These are phyloP conservation scores for Chiua sp. DNA, from an alignment of 1,284 basidiomycete species.

Conservation along the genomic window DNA sequence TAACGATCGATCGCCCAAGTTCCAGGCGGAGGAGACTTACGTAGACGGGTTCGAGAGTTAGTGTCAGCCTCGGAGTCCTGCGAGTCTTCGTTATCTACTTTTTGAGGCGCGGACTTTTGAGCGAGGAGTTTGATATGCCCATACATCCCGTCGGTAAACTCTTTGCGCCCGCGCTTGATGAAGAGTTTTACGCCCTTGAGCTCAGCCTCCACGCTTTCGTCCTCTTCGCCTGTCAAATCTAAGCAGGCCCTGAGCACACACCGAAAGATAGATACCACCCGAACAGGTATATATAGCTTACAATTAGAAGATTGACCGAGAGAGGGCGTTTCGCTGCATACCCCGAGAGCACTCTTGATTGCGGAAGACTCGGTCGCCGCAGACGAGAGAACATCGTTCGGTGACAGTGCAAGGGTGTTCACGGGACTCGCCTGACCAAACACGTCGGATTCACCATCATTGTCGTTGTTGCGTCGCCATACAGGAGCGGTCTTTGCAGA, in stretches of 20 bases:
- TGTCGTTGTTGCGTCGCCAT: conserved; percentile 25
- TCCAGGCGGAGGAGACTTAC: conserved; percentile 34
- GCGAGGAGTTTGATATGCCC: conserved; percentile 64
- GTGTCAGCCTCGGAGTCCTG: conserved; percentile 7
- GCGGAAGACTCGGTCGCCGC: conserved; percentile 2
- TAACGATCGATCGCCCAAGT: conserved; percentile 28
- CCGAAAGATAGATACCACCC: too few relatives aligned
- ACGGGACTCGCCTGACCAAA: conserved; percentile 11
- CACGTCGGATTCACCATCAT: conserved; percentile 9
- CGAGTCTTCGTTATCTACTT: not conserved
- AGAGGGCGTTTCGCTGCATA: not conserved
- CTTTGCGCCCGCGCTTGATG: conserved; percentile 60
- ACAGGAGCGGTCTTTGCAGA: conserved; percentile 25
- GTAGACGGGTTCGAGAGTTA: conserved; percentile 34
- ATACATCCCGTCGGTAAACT: conserved; percentile 63
- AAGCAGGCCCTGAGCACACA: conserved; percentile 9
- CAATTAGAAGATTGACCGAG: conserved; percentile 17
- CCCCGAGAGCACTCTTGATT: not conserved
- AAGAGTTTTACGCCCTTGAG: conserved; percentile 65
- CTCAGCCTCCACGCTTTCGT: conserved; percentile 58
- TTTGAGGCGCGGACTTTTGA: conserved; percentile 29
- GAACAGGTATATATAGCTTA: conserved; percentile 11
- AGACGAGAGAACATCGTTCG: conserved; percentile 19
- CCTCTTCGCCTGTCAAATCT: conserved; percentile 64
- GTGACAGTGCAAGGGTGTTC: conserved; percentile 18